Percentiles rank a stretch among this genome's conserved stretches.
These are phyloP conservation scores for Stephanodiscus triporus DNA, from an alignment of 108 stramenopile species.

Conservation along the genomic window DNA sequence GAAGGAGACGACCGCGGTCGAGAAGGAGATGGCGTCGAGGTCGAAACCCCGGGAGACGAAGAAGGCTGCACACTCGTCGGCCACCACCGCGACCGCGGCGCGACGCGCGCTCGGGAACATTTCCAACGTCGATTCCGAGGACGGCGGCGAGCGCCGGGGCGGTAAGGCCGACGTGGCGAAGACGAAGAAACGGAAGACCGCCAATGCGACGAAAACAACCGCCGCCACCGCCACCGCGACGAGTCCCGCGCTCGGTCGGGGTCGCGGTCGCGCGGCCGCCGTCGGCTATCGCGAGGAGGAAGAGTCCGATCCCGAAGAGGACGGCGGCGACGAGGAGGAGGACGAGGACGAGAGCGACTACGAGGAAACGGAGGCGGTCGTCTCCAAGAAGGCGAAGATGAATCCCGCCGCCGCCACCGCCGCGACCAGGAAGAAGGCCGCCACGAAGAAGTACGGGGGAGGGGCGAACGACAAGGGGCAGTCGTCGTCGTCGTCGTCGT, in stretches of 20 bases:
- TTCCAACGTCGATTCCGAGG: constrained; percentile 5
- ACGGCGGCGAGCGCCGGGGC: background rate
- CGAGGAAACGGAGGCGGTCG: background rate
- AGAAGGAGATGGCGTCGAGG: background rate
- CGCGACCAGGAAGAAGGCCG: background rate
- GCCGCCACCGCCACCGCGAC: background rate
- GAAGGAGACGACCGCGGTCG: background rate
- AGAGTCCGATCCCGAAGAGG: constrained; percentile 9
- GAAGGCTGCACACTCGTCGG: no score
- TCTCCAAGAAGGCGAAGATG: constrained; percentile 7
- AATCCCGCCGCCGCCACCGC: constrained; percentile 3
- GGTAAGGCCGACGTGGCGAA: background rate
- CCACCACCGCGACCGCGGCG: background rate
- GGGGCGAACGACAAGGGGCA: background rate
- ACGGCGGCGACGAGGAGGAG: background rate
- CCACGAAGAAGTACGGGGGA: background rate
- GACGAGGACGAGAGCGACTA: constrained; percentile 21
- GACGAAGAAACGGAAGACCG: background rate
- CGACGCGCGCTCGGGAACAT: constrained; percentile 6
- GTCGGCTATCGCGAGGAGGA: background rate
- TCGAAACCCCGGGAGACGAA: no score
- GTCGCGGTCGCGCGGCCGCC: background rate
- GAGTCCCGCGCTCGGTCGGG: background rate
- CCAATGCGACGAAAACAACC: background rate
- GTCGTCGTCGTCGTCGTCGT: background rate